Evolutionary conservation across 163 green algal species (phyloP), one percentile per base, ranked within the genome.

Genomic region (Picocystis sp.): DNA sequence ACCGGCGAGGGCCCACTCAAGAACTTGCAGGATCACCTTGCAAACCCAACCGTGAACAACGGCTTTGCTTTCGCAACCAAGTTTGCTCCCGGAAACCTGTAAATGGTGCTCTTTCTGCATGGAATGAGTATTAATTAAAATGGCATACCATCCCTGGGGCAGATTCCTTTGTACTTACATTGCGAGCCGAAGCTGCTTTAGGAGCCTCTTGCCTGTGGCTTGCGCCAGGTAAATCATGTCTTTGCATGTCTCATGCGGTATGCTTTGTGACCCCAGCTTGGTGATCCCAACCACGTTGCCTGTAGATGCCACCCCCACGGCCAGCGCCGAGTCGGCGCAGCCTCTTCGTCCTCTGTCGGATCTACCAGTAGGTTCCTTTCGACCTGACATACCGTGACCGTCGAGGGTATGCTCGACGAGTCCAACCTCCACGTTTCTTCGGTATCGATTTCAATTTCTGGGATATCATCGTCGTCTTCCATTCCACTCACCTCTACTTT

Each of bases 1-100:
- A 93, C 82, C 50, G 79, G 81, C 67, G 84, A 90, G 82, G 81
- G 76, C 45, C 83, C 83, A 56, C 51, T 93, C 25, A 65, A 80
- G 47, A 75, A 75, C 58, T 57, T 29, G 25, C 53, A 65, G 11
- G 72, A 80, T 24, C 80, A 89, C 66, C 61, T 89, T 47, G 76
- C 76, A 51, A 67, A 85, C 65, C 81, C 81, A 15, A 50, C 50
- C 34, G 55, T 65, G 1, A 69, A 69, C 70, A 87, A 87, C 62
- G 80, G 74, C 47, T 86, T 88, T 54, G 68, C 72, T 23, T 70
- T 62, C 29, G 72, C 79, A 63, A 81, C 73, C 64, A 84, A 84
- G 67, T 82, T 87, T 57, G 73, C 67, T 49, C 71, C 71, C 33
- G 29, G 29, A 38, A 38, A 54, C 35, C 47, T 54, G 29, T 38